These are phyloP conservation scores for Durotheca rogersii DNA, from an alignment of 495 filamentous ascomycete species.

Conservation along the genomic window DNA sequence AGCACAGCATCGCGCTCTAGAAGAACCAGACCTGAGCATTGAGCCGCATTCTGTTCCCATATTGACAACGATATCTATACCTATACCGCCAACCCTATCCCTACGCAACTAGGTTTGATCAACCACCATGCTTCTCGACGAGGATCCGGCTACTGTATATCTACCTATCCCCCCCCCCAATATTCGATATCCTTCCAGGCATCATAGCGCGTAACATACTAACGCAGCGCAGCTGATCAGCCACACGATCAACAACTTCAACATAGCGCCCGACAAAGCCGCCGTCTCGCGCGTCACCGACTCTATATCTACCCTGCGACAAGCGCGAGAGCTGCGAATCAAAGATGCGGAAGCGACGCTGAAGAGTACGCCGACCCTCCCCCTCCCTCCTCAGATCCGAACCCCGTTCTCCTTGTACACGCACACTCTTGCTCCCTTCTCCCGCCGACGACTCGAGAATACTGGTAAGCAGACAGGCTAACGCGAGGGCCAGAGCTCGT, in stretches of 20 bases:
- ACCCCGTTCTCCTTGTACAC: conserved; percentile 1
- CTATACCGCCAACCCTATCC: not conserved
- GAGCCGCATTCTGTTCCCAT: not conserved
- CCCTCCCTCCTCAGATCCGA: too few species aligned
- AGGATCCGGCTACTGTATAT: conserved; percentile 80
- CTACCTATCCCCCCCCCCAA: not conserved
- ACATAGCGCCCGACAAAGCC: conserved; percentile 82
- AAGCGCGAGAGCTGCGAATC: conserved; percentile 74
- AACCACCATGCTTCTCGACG: conserved; percentile 89
- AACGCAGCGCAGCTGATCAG: conserved; percentile 68
- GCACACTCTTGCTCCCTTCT: too few species aligned
- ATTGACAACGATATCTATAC: not conserved
- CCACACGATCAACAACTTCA: conserved; percentile 91
- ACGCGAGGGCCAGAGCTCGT: conserved; percentile 54
- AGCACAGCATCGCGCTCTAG: not conserved
- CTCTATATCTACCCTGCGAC: conserved; percentile 73
- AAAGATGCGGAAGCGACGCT: conserved; percentile 69
- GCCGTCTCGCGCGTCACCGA: conserved; percentile 83
- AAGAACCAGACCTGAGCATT: not conserved
- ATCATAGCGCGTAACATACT: conserved; percentile 14
- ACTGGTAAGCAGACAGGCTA: not conserved
- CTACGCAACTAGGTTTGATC: conserved; percentile 7
- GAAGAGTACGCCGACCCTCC: conserved; percentile 55
- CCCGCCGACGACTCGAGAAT: too few species aligned
- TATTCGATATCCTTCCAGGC: not conserved